Evolutionary conservation across 139 green algal species (phyloP), one percentile per base, ranked within the genome.

Genomic region (Volvox africanus): DNA sequence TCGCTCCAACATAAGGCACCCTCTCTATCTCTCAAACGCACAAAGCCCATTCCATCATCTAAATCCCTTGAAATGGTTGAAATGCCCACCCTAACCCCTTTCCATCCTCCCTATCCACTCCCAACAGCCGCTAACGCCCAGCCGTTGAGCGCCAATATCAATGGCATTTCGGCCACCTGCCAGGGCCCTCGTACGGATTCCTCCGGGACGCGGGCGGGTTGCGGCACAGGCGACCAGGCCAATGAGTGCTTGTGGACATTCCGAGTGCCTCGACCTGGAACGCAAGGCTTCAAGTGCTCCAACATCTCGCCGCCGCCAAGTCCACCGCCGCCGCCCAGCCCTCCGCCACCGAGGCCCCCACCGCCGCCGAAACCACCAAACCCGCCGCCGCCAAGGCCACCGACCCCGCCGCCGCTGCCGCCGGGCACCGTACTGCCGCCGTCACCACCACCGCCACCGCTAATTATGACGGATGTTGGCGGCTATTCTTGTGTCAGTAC

Each of bases 201-300:
- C 32, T 22, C 55, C 61, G 30, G 30, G 21, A 55, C 36, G 61
- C 61, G 30, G 30, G 81, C 81, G 2, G 81, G 81, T 1, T 87
- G 81, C 81, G 81, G 61, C 61, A 17, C 2, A 1, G 81, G 81
- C 16, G 61, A 87, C 81, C 81, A 87, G 61, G n/a, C n/a, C n/a
- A 87, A 87, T 22, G 81, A 87, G 61, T 87, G 81, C 50, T n/a
- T 86, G 28, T 86, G 80, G 80, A 86, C 26, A n/a, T 86, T 86
- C 50, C 26, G 3, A 5, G 50, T 86, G 2, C 26, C 80, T 22
- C 36, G 37, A n/a, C 80, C 80, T 1, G 80, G 80, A 14, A 86
- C 50, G 1, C 28, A 12, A 1, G 12, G 80, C 26, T 86, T 86
- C 80, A 86, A 86, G 80, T 86, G 80, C 80, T 20, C 22, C 26